Conservation (phyloP, 2,329 filamentous ascomycete species). For the Aspergillus felis region DNA sequence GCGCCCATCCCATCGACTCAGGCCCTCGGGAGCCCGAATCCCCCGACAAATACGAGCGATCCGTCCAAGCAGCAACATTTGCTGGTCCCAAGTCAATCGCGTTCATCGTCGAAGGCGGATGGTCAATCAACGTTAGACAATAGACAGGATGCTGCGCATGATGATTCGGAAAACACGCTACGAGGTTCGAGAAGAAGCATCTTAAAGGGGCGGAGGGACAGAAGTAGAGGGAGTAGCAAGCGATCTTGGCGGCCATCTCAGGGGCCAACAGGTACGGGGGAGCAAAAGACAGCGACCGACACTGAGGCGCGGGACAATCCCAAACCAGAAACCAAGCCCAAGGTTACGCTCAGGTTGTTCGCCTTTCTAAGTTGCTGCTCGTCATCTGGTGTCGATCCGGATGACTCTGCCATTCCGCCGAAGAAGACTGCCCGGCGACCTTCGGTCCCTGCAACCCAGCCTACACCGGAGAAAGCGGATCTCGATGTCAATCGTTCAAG, state of each 20-base stretch:
- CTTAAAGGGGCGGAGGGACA: conserved; percentile 60
- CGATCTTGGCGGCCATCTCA: conserved; percentile 37
- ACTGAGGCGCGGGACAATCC: conserved; percentile 29
- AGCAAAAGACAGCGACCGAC: conserved; percentile 28
- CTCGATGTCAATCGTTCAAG: conserved; percentile 36
- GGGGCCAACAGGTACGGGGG: conserved; percentile 28
- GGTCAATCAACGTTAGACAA: conserved; percentile 32
- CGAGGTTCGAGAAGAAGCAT: conserved; percentile 65
- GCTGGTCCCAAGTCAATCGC: conserved; percentile 35
- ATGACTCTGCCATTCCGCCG: conserved; percentile 41
- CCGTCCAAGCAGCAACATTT: conserved; percentile 36
- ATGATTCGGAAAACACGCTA: conserved; percentile 55
- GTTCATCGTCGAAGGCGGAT: conserved; percentile 36
- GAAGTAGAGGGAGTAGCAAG: conserved; percentile 61
- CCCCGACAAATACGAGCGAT: conserved; percentile 17
- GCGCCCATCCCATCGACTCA: conserved; percentile 15
- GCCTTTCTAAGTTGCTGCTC: conserved; percentile 50
- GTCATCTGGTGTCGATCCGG: conserved; percentile 42
- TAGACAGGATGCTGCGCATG: conserved; percentile 28
- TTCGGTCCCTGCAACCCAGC: conserved; percentile 32
- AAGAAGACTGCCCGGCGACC: conserved; percentile 44
- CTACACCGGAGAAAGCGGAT: conserved; percentile 39
- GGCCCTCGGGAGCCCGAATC: conserved; percentile 7
- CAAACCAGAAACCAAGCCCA: conserved; percentile 39
- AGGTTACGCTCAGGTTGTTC: conserved; percentile 38